phyloP scores from a whole-genome alignment of 108 stramenopile genomes.

The Skeletonema marinoi region DNA sequence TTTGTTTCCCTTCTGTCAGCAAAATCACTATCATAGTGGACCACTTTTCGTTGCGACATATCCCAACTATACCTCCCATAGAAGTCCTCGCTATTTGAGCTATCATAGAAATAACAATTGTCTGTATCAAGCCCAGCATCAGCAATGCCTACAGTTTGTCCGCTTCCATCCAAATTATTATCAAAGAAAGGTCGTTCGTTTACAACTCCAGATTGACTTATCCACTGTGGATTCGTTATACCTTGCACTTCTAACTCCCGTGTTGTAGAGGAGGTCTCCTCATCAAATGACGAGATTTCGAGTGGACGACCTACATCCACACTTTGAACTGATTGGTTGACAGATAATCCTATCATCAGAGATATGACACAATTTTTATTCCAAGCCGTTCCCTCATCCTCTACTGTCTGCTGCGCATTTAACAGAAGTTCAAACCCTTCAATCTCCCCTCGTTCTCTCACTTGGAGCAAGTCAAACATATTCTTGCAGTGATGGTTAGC shows the following conservation, averaged over 20 bases:
- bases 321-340: slow-evolving; percentile 32
- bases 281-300: slow-evolving; percentile 15
- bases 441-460: slow-evolving; percentile 10
- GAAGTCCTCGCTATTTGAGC: slow-evolving; percentile 7
- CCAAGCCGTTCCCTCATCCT: slow-evolving; percentile 23
- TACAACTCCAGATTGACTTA: slow-evolving; percentile 36
- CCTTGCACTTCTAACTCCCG: slow-evolving; percentile 10
- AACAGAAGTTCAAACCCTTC: slow-evolving; percentile 33
- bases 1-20: slow-evolving; percentile 25
- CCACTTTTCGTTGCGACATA: slow-evolving; percentile 41
- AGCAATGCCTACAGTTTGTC: slow-evolving; percentile 52
- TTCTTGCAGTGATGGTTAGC: slow-evolving; percentile 20
- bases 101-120: slow-evolving; percentile 61
- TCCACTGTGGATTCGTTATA: slow-evolving; percentile 39
- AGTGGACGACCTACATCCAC: slow-evolving; percentile 29
- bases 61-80: slow-evolving; percentile 33
- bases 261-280: background rate
- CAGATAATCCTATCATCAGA: slow-evolving; percentile 33
- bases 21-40: slow-evolving; percentile 48
- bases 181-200: slow-evolving; percentile 46
- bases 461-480: slow-evolving; percentile 35
- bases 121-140: slow-evolving; percentile 58
- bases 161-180: slow-evolving; percentile 47
- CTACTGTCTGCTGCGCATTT: slow-evolving; percentile 11
- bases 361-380: slow-evolving; percentile 45